These are phyloP conservation scores for Vitis hybrid DNA, from an alignment of 177 flowering plant genomes.

Conservation along the genomic window DNA sequence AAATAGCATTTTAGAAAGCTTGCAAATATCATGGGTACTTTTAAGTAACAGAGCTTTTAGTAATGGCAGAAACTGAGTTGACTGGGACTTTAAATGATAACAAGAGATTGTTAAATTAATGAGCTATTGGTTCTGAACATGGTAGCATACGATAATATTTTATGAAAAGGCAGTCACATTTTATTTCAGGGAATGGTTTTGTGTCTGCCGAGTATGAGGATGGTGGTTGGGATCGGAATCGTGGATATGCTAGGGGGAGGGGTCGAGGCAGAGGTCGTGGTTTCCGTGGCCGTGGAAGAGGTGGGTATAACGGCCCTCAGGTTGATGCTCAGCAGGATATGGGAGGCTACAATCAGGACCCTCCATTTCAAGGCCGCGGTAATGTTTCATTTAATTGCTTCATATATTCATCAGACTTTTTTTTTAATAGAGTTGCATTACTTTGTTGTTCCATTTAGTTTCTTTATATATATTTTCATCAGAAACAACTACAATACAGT, in stretches of 20 bases:
- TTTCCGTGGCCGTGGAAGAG: slow-evolving; percentile 60
- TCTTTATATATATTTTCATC: too few species aligned
- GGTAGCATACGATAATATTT: neutral
- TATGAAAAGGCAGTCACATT: neutral
- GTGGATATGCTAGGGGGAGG: slow-evolving; percentile 46
- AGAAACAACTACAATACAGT: too few species aligned
- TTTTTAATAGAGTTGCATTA: neutral
- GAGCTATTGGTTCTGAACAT: neutral
- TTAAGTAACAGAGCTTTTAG: too few species aligned
- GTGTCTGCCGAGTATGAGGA: slow-evolving; percentile 59
- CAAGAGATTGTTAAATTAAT: too few species aligned
- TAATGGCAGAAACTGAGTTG: too few species aligned
- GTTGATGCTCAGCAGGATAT: slow-evolving; percentile 45
- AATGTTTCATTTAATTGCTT: neutral
- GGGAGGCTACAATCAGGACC: slow-evolving; percentile 48
- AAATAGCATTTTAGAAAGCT: too few species aligned
- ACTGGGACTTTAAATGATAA: too few species aligned
- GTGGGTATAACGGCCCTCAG: slow-evolving; percentile 55
- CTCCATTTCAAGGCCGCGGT: slow-evolving; percentile 39
- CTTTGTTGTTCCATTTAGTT: neutral
- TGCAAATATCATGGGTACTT: too few species aligned
- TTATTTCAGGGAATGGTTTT: slow-evolving; percentile 61
- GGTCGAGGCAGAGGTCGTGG: slow-evolving; percentile 63
- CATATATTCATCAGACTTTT: neutral
- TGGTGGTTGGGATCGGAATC: slow-evolving; percentile 66